Conservation (phyloP, 208 protist genomes). For the Zelonia costaricensis region DNA sequence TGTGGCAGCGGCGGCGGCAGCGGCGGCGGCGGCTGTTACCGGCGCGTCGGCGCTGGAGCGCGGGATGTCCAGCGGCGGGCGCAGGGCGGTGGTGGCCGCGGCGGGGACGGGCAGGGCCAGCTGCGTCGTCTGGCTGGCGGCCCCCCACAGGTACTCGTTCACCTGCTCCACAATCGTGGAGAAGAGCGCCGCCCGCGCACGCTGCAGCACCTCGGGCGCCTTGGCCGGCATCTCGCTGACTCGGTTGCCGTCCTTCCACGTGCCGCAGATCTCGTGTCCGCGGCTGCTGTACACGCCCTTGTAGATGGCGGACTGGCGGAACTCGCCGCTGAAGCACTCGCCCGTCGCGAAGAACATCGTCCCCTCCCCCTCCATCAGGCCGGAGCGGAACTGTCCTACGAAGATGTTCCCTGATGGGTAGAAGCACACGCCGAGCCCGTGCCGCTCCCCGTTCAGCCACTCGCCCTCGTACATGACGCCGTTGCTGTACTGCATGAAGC, state of each 20-base stretch:
- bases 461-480: conserved; percentile 66
- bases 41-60: not conserved
- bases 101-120: conserved; percentile 1
- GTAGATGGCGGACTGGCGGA: conserved; percentile 37
- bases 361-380: conserved; percentile 55
- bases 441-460: conserved; percentile 37
- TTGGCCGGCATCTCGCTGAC: conserved; percentile 25
- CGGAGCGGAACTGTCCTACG: conserved; percentile 49
- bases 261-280: conserved; percentile 32
- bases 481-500: conserved; percentile 35
- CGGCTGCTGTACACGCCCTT: conserved; percentile 39
- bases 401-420: conserved; percentile 69
- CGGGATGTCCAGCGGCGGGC: conserved; percentile 19
- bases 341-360: conserved; percentile 61
- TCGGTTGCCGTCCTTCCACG: conserved; percentile 39
- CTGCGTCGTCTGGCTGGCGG: conserved; percentile 10
- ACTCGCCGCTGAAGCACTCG: conserved; percentile 56
- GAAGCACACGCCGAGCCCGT: conserved; percentile 62
- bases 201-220: conserved; percentile 27
- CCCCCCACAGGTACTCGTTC: conserved; percentile 30
- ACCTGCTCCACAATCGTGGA: conserved; percentile 41
- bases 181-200: conserved; percentile 42
- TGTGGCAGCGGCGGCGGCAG: not conserved
- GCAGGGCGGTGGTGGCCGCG: not conserved
- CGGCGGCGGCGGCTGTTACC: not conserved